Percentiles rank a stretch among this genome's conserved stretches.
phyloP scores from a whole-genome alignment of 176 grass and related monocot species.

The Cymbopogon citratus region DNA sequence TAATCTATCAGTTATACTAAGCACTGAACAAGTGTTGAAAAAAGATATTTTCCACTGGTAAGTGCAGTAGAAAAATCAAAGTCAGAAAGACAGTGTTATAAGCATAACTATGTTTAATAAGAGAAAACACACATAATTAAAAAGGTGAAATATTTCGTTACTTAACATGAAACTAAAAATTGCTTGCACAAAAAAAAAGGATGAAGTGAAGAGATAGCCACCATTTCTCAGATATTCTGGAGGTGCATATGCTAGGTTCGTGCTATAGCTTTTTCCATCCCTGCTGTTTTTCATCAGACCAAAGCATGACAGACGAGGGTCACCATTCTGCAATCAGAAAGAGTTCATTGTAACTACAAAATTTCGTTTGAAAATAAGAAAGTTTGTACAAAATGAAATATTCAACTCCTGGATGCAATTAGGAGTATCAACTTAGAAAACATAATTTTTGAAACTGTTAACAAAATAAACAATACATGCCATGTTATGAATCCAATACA shows the following conservation, averaged over 20 bases:
- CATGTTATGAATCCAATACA: background rate
- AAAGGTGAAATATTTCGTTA: background rate
- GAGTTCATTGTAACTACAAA: background rate
- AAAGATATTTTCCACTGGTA: background rate
- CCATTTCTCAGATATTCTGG: conserved; percentile 94
- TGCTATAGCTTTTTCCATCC: conserved; percentile 89
- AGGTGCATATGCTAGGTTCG: conserved; percentile 85
- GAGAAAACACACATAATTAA: background rate
- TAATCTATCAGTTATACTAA: background rate
- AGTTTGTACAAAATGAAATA: background rate
- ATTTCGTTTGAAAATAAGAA: background rate
- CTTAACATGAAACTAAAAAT: background rate
- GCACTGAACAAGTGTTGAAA: background rate
- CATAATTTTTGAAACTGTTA: background rate
- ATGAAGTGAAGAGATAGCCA: conserved; percentile 26
- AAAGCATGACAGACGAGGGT: conserved; percentile 75
- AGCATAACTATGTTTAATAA: background rate
- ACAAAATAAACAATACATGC: background rate
- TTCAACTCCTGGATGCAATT: background rate
- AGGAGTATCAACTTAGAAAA: background rate
- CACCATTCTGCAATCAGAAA: conserved; percentile 56
- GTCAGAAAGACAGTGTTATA: conserved; percentile 14
- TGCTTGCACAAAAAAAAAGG: background rate
- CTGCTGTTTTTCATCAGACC: conserved; percentile 94
- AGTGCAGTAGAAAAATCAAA: background rate